Evolutionary conservation across 1,139 yeast genomes (phyloP).

Genomic region (Yamadazyma triangularis): DNA sequence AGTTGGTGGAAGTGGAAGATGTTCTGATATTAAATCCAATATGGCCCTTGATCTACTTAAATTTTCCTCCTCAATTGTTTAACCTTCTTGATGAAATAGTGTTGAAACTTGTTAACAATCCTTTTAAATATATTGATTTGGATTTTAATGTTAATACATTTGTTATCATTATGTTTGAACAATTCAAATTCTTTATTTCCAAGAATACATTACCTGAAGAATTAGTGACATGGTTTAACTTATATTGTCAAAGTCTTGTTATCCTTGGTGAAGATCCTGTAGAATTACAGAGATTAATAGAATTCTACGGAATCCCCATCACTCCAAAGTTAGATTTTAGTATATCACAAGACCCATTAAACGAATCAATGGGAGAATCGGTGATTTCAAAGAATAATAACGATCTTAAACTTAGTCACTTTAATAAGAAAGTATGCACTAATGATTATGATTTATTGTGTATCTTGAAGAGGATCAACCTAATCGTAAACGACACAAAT

Average conservation of each 20-base stretch:
- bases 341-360: conserved; percentile 4
- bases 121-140: conserved; percentile 78
- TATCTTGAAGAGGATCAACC: conserved; percentile 15
- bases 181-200: conserved; percentile 36
- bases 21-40: conserved; percentile 9
- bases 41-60: conserved; percentile 8
- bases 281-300: conserved; percentile 9
- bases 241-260: conserved; percentile 38
- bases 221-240: conserved; percentile 46
- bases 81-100: conserved; percentile 68
- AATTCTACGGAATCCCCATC: conserved; percentile 3
- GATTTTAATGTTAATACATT: conserved; percentile 63
- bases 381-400: conserved; percentile 3
- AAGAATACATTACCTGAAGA: conserved; percentile 3
- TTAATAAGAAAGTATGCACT: conserved; percentile 8
- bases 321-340: conserved; percentile 1
- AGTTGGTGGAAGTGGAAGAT: conserved; percentile 7
- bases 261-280: conserved; percentile 51
- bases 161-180: conserved; percentile 65
- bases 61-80: conserved; percentile 32
- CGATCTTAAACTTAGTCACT: background rate
- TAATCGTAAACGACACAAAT: conserved; percentile 18
- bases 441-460: conserved; percentile 12
- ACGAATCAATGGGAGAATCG: conserved; percentile 11
- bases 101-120: conserved; percentile 58